phyloP scores from a whole-genome alignment of 2,329 filamentous ascomycete species.

The Septoria linicola region DNA sequence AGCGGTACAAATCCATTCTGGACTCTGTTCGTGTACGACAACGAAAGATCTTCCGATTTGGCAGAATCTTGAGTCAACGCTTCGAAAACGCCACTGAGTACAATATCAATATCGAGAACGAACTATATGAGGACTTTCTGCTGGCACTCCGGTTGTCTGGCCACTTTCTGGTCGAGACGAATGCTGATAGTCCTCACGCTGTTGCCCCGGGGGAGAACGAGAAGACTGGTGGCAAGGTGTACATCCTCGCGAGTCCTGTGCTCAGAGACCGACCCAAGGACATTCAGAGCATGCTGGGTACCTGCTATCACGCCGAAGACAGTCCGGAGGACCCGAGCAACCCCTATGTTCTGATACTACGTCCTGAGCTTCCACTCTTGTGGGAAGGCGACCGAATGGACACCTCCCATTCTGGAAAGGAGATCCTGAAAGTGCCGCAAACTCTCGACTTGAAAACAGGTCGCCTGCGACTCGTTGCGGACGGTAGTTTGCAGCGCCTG shows the following conservation, averaged over 20 bases:
- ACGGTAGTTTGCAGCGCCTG: constrained; percentile 77
- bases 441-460: constrained; percentile 78
- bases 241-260: constrained; percentile 80
- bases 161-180: constrained; percentile 80
- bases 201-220: constrained; percentile 22
- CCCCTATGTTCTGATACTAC: constrained; percentile 81
- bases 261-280: constrained; percentile 74
- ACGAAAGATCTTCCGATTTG: constrained; percentile 94
- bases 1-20: constrained; percentile 90
- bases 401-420: constrained; percentile 43
- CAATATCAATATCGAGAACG: constrained; percentile 71
- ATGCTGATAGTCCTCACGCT: constrained; percentile 48
- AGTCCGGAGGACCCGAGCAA: constrained; percentile 70
- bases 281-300: constrained; percentile 81
- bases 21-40: constrained; percentile 96
- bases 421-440: constrained; percentile 68
- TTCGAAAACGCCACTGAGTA: constrained; percentile 98
- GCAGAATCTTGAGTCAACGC: constrained; percentile 81
- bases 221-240: constrained; percentile 52
- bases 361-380: constrained; percentile 71
- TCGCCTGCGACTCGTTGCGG: constrained; percentile 82
- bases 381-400: constrained; percentile 78
- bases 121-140: constrained; percentile 72
- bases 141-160: constrained; percentile 77
- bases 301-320: constrained; percentile 69